Base-by-base conservation (phyloP, 1,284 basidiomycete species). In the Fomitopsis palustris region DNA sequence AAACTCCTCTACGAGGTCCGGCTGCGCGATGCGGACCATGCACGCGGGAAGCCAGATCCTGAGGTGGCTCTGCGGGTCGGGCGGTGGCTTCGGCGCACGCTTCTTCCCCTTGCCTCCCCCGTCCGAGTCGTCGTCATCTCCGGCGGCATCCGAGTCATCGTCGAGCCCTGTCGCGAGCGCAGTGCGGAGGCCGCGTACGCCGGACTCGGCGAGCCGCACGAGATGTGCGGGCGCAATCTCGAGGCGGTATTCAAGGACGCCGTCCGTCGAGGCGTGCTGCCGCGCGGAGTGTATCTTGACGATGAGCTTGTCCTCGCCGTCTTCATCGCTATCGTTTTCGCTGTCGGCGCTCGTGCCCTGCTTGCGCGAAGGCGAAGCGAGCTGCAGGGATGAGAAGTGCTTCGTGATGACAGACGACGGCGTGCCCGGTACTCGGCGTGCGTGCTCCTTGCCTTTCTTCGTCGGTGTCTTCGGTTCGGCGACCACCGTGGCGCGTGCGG, bases 41-140 rank as follows among this genome's bases (percentile, higher is more conserved):
- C 81, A 85, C 16, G 87, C 89, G 0, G 91, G 88, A 76, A 92
- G 78, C 89, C 89, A 91, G 35, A 93, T 67, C 29, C 88, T 77
- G 63, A 90, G 65, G 63, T 81, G 77, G 56, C 75, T 76, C 29
- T 75, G 60, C 5, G 89, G 80, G 63, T 81, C 77, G 3, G 79
- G 73, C 6, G 80, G 78, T 14, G 70, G 65, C 61, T 77, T 81
- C 68, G 77, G 78, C 14, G 63, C 64, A 63, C 65, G 69, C 65
- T 72, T 77, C 45, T 64, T 67, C 35, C 64, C 67, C 41, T 71
- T 71, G 1, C 66, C 67, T 35, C 69, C 70, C 10, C 71, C 72
- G 14, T 80, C 82, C 49, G 75, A 79, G 63, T 81, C 81, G 8
- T 60, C 67, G 37, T 52, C 49, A 16, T 52, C 49, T 17, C n/a